phyloP scores from a whole-genome alignment of 2,329 filamentous ascomycete species.

The Colletotrichum trifolii region DNA sequence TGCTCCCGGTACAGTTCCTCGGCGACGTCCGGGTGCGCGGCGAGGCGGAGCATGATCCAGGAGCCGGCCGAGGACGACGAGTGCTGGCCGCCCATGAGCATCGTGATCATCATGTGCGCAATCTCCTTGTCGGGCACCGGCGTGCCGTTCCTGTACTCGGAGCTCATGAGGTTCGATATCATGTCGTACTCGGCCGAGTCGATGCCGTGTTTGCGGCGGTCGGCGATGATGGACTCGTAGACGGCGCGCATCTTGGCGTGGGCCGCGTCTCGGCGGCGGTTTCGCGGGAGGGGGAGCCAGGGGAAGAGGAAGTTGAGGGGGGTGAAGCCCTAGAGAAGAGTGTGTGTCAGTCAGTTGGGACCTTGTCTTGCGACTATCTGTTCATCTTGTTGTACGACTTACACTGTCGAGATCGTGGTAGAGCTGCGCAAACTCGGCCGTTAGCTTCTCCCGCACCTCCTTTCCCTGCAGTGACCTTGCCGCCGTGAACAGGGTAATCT shows the following conservation, averaged over 20 bases:
- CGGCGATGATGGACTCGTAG: constrained; percentile 84
- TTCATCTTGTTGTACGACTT: too few species aligned
- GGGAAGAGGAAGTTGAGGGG: constrained; percentile 91
- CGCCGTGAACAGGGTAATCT: constrained; percentile 91
- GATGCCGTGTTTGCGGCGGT: constrained; percentile 67
- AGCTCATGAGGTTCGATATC: constrained; percentile 91
- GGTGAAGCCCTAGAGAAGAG: constrained; percentile 74
- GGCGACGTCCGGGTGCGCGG: constrained; percentile 79
- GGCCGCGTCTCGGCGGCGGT: constrained; percentile 82
- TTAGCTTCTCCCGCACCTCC: constrained; percentile 83
- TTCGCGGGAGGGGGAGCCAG: constrained; percentile 90
- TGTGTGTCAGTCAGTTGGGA: too few species aligned
- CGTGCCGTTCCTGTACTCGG: constrained; percentile 84
- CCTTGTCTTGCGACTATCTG: too few species aligned
- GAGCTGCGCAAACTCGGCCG: constrained; percentile 81
- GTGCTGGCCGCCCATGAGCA: constrained; percentile 93
- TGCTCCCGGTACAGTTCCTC: constrained; percentile 90
- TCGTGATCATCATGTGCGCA: constrained; percentile 93
- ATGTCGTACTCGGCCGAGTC: constrained; percentile 74
- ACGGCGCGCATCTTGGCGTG: constrained; percentile 83
- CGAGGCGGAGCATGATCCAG: constrained; percentile 87
- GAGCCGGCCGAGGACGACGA: constrained; percentile 85
- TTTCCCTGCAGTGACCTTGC: constrained; percentile 87
- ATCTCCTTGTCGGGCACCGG: constrained; percentile 85
- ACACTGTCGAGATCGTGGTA: constrained; percentile 85